These are phyloP conservation scores for Neurospora sp. DNA, from an alignment of 2,329 filamentous ascomycete genomes.

Conservation along the genomic window DNA sequence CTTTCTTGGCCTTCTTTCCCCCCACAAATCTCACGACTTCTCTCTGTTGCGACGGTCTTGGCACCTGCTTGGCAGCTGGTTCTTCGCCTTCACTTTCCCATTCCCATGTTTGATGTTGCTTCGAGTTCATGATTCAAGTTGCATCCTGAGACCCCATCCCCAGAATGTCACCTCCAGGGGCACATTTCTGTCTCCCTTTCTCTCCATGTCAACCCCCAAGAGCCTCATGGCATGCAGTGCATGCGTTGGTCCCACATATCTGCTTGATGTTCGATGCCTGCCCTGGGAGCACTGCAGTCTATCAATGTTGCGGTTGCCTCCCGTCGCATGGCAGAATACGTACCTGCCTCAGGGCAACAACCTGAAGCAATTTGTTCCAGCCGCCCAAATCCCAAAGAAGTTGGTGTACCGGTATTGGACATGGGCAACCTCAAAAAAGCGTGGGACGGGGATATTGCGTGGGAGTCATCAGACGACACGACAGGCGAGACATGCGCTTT, in stretches of 20 bases:
- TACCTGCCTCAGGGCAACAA: background rate
- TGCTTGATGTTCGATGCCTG: background rate
- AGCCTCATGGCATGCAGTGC: background rate
- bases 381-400: background rate
- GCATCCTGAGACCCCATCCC: background rate
- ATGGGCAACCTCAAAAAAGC: background rate
- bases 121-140: background rate
- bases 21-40: background rate
- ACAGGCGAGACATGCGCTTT: constrained; percentile 11
- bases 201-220: background rate
- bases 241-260: background rate
- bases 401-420: background rate
- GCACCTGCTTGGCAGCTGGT: background rate
- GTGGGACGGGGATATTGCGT: background rate
- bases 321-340: background rate
- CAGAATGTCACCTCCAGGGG: background rate
- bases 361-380: background rate
- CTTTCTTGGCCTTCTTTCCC: background rate
- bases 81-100: background rate
- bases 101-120: background rate
- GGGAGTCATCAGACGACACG: constrained; percentile 5
- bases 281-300: background rate
- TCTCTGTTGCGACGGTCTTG: background rate
- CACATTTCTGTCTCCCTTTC: background rate
- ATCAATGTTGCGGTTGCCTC: background rate